These are phyloP conservation scores for Colletotrichum somersetense DNA, from an alignment of 2,329 filamentous ascomycete species.

Conservation along the genomic window DNA sequence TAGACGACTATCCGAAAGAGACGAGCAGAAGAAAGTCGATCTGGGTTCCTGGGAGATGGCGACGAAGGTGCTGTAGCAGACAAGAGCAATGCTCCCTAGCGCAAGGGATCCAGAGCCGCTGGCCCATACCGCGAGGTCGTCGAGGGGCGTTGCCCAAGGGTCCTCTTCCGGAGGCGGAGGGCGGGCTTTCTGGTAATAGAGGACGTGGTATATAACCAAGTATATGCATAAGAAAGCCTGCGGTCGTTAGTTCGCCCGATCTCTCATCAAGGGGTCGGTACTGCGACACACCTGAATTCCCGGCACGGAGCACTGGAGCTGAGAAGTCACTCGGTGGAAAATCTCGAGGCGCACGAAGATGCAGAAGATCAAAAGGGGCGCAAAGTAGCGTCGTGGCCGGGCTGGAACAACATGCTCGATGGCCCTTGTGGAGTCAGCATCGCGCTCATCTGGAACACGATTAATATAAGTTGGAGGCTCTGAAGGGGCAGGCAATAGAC, in stretches of 20 bases:
- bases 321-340: slow-evolving; percentile 59
- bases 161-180: slow-evolving; percentile 57
- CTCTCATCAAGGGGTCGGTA: no score
- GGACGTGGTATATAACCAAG: slow-evolving; percentile 60
- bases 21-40: slow-evolving; percentile 67
- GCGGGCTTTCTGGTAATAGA: slow-evolving; percentile 50
- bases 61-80: slow-evolving; percentile 59
- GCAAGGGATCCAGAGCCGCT: slow-evolving; percentile 56
- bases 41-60: slow-evolving; percentile 53
- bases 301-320: slow-evolving; percentile 64
- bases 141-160: slow-evolving; percentile 60
- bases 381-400: slow-evolving; percentile 61
- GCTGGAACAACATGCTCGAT: slow-evolving; percentile 54
- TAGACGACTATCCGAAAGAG: slow-evolving; percentile 54
- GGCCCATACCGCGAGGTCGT: slow-evolving; percentile 63
- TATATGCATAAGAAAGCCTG: slow-evolving; percentile 63
- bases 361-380: slow-evolving; percentile 58
- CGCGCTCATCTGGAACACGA: slow-evolving; percentile 31
- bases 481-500: not conserved
- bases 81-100: slow-evolving; percentile 52
- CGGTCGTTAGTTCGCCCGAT: not conserved
- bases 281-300: slow-evolving; percentile 60
- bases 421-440: slow-evolving; percentile 14
- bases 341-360: slow-evolving; percentile 63
- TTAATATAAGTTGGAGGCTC: not conserved